Base-by-base conservation (phyloP, 1,284 basidiomycete genomes). In the Singerocomus inundabilis region DNA sequence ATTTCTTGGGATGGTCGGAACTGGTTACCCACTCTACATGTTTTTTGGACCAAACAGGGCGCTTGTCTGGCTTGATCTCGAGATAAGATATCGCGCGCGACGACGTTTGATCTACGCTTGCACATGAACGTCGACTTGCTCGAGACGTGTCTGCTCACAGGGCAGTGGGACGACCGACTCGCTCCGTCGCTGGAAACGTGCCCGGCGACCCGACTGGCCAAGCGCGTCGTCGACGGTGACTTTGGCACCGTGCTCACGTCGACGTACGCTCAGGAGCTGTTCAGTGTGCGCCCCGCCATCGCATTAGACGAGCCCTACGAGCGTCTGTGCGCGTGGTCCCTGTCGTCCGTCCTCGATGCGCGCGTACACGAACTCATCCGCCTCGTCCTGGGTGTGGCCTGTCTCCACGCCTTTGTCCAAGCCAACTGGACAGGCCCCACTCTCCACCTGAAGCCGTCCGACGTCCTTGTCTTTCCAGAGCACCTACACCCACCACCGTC, bases 371-470 rank as follows among this genome's bases (percentile, higher is more conserved):
- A 88, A 61, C 60, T 84, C n/a, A 56, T 80, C 33, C 76, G 78
- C 18, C 73, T 98, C 32, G 68, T 80, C 13, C 59, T 93, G 1
- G 93, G 84, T 0, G 78, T 95, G 3, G 85, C 92, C 5, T 85
- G 85, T 48, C 75, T 98, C 26, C 92, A 97, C 57, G 83, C 91
- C 0, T 99, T 96, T 71, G 77, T 96, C 0, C 97, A 99, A 69
- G 78, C 79, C 32, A 99, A 99, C 70, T 99, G 93, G 93, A 98
- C 95, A 0, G 97, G 97, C 1, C 97, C 97, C 1, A 81, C 92
- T 60, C 77, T 97, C 36, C 74, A 85, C 53, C 66, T 93, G 63
- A 69, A 68, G 57, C 77, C 79, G 51, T 70, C 76, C 48, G 78
- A 82, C 33, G 58, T 85, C 44, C 69, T 86, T 60, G 60, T 69